A percentile compares a stretch with the other conserved stretches of the same genome.
phyloP scores from a whole-genome alignment of 148 eudicot genomes.

The Chenopodium album region DNA sequence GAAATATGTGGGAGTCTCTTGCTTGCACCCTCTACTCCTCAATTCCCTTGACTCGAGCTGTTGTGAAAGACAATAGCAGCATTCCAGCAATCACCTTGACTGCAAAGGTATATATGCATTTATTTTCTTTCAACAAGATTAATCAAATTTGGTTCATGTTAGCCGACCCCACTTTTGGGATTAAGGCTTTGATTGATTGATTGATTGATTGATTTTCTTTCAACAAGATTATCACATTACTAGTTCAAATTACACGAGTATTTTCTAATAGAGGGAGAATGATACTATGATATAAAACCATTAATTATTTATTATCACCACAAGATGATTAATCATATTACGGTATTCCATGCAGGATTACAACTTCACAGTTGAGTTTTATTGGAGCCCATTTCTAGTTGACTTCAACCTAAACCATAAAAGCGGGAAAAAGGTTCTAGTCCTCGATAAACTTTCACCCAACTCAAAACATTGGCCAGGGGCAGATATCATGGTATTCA shows the following conservation, averaged over 20 bases:
- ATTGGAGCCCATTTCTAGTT: constrained; percentile 60
- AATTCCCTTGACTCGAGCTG: constrained; percentile 32
- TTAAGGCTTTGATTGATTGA: no score
- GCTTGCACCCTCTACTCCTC: constrained; percentile 46
- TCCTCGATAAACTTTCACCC: constrained; percentile 36
- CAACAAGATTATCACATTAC: no score
- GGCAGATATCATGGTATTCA: constrained; percentile 61
- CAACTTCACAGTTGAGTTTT: constrained; percentile 50
- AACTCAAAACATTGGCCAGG: constrained; percentile 42
- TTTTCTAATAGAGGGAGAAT: no score
- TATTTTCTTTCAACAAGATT: no score
- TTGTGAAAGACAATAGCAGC: constrained; percentile 20
- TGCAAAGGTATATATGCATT: constrained; percentile 31
- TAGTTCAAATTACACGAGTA: no score
- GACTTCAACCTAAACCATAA: constrained; percentile 23
- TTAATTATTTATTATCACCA: not conserved
- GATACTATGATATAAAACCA: not conserved
- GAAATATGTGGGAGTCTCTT: constrained; percentile 54
- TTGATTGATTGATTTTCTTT: no score
- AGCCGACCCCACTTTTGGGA: no score
- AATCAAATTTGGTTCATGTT: no score
- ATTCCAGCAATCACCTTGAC: constrained; percentile 29
- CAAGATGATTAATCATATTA: not conserved
- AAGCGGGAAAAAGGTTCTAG: constrained; percentile 24
- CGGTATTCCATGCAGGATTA: constrained; percentile 36